Conservation (phyloP, 177 flowering plant genomes). For the Vitis hybrid region DNA sequence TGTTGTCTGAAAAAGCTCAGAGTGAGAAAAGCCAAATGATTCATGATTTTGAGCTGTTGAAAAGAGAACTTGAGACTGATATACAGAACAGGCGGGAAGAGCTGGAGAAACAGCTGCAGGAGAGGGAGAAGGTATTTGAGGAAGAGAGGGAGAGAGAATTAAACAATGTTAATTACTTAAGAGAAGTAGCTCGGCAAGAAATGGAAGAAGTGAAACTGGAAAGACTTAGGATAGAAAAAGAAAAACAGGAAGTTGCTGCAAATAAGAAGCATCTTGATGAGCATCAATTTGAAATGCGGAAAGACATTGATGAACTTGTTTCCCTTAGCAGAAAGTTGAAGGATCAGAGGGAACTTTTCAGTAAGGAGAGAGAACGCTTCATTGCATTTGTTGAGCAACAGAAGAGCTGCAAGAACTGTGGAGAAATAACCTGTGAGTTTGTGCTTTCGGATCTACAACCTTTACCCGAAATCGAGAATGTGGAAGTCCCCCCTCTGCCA, state of each 20-base stretch:
- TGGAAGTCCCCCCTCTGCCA: conserved; percentile 33
- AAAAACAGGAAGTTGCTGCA: conserved; percentile 42
- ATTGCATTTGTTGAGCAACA: conserved; percentile 54
- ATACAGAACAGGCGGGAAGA: conserved; percentile 45
- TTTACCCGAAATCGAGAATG: conserved; percentile 36
- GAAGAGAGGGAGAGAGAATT: conserved; percentile 51
- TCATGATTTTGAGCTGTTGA: conserved; percentile 51
- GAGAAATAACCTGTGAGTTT: conserved; percentile 46
- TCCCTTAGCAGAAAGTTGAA: conserved; percentile 51
- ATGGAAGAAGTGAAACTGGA: conserved; percentile 60
- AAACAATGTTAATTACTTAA: conserved; percentile 42
- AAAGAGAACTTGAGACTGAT: conserved; percentile 49
- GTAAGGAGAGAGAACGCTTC: conserved; percentile 60
- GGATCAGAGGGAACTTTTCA: conserved; percentile 55
- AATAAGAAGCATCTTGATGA: conserved; percentile 47
- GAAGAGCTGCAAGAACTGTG: conserved; percentile 49
- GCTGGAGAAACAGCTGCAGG: conserved; percentile 41
- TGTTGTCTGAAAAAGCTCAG: conserved; percentile 41
- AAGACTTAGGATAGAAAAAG: conserved; percentile 47
- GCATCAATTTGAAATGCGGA: conserved; percentile 47
- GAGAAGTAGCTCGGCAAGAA: conserved; percentile 56
- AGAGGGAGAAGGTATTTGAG: conserved; percentile 47
- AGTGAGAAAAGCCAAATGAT: conserved; percentile 51
- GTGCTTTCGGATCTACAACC: conserved; percentile 52
- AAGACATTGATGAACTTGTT: conserved; percentile 61